Conservation (phyloP, 2,329 filamentous ascomycete species). For the Pyricularia sp. region DNA sequence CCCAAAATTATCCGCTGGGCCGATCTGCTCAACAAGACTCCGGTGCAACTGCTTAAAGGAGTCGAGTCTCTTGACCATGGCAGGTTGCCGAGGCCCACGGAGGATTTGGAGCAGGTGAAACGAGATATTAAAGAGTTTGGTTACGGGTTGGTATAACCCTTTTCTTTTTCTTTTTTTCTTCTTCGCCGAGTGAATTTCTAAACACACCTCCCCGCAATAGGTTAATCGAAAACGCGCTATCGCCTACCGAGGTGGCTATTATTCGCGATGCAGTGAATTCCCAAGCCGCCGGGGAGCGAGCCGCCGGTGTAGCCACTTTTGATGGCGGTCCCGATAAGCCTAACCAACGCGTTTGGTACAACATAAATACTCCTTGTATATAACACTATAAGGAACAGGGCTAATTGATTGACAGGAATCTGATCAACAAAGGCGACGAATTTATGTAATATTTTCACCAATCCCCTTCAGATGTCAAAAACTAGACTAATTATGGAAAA, state of each 20-base stretch:
- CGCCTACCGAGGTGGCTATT: not conserved
- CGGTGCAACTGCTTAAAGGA: not conserved
- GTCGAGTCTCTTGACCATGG: not conserved
- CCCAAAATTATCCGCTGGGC: not conserved
- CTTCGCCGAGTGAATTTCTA: no score
- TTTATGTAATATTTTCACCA: not conserved
- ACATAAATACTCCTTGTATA: not conserved
- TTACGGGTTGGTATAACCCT: not conserved
- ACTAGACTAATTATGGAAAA: not conserved
- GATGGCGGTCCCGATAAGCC: not conserved
- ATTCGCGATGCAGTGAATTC: not conserved
- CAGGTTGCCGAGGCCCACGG: not conserved
- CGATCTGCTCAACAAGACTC: not conserved
- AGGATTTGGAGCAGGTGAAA: not conserved
- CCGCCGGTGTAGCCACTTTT: not conserved
- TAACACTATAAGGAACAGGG: not conserved
- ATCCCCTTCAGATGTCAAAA: not conserved
- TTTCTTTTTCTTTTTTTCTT: not conserved
- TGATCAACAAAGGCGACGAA: not conserved
- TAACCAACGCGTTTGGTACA: not conserved
- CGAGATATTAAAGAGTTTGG: not conserved
- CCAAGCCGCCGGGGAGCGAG: not conserved
- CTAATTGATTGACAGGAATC: not conserved
- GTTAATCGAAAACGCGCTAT: not conserved
- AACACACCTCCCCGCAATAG: not conserved